Evolutionary conservation across 1,139 yeast species (phyloP).

Genomic region (Candida tropicalis): DNA sequence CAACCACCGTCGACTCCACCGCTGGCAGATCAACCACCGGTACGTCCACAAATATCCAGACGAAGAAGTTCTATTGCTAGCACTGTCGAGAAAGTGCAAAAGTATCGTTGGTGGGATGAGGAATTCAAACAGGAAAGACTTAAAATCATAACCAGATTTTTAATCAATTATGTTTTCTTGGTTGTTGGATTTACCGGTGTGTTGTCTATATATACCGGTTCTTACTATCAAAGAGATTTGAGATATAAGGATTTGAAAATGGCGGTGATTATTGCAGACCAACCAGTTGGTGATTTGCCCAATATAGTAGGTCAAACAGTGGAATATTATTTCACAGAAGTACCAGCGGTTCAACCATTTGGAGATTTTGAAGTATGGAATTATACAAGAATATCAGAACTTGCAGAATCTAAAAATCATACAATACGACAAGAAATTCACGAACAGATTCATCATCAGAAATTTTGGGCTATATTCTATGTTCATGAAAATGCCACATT

Average conservation of each 20-base stretch:
- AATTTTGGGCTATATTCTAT: constrained; percentile 33
- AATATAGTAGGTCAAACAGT: constrained; percentile 29
- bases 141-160: constrained; percentile 21
- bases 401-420: constrained; percentile 24
- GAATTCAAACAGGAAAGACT: constrained; percentile 25
- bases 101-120: constrained; percentile 33
- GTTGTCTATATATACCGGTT: constrained; percentile 36
- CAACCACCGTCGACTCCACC: background rate
- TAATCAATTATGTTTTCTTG: constrained; percentile 27
- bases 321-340: constrained; percentile 25
- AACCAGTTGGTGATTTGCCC: constrained; percentile 23
- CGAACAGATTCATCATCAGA: constrained; percentile 33
- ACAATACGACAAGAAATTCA: constrained; percentile 29
- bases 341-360: constrained; percentile 21
- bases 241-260: constrained; percentile 25
- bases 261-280: constrained; percentile 32
- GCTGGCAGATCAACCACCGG: background rate
- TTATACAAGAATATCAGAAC: constrained; percentile 19
- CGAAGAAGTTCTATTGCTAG: constrained; percentile 25
- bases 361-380: constrained; percentile 31
- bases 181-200: constrained; percentile 26
- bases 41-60: constrained; percentile 11
- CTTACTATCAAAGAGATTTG: constrained; percentile 25
- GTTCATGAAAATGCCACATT: constrained; percentile 32
- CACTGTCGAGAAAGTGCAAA: constrained; percentile 19